Evolutionary conservation across 306 rosid species (phyloP).

Genomic region (Glycine soja): DNA sequence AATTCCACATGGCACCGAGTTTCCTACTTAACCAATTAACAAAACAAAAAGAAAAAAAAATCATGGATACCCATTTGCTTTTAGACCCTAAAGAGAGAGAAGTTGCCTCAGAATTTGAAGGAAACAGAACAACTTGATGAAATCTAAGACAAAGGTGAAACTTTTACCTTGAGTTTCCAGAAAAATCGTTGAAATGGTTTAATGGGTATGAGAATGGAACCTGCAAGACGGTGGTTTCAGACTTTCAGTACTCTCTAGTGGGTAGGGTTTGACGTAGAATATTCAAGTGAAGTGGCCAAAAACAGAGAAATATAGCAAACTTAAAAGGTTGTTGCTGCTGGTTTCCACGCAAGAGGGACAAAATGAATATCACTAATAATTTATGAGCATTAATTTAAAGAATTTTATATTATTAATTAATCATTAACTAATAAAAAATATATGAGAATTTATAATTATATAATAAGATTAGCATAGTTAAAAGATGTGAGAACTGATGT

Average conservation of each 20-base stretch:
- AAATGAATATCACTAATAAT: not conserved
- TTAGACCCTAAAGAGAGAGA: conserved; percentile 38
- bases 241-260: not conserved
- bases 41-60: not conserved
- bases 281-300: conserved; percentile 18
- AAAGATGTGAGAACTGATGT: too few species aligned
- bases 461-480: too few species aligned
- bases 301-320: not conserved
- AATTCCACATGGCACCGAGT: not conserved
- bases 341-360: not conserved
- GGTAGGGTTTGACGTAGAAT: conserved; percentile 13
- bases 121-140: conserved; percentile 23
- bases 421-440: too few species aligned
- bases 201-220: conserved; percentile 13
- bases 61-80: not conserved
- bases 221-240: conserved; percentile 14
- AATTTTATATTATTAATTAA: too few species aligned
- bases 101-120: conserved; percentile 7
- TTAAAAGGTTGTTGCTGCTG: not conserved
- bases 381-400: too few species aligned
- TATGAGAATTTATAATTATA: too few species aligned
- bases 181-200: conserved; percentile 22
- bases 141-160: conserved; percentile 34
- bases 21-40: conserved; percentile 9
- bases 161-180: conserved; percentile 39